These are phyloP conservation scores for Buxus sempervirens DNA, from an alignment of 164 flowering plant genomes.

Conservation along the genomic window DNA sequence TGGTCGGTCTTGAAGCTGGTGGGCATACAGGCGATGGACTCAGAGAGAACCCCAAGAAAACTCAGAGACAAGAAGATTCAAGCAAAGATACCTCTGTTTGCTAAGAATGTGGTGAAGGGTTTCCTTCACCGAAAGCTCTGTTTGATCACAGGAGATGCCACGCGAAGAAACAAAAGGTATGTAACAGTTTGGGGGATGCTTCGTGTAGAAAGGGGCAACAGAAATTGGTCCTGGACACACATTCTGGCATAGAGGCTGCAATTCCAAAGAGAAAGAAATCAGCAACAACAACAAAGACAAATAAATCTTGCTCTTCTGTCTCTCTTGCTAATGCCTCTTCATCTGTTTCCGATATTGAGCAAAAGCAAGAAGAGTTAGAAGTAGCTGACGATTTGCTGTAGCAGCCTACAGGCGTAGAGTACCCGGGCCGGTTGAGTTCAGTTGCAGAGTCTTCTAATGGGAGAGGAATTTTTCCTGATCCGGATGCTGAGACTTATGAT, in stretches of 20 bases:
- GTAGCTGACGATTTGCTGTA: conserved; percentile 77
- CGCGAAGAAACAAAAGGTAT: conserved; percentile 39
- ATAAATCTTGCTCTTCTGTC: conserved; percentile 24
- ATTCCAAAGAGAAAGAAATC: conserved; percentile 32
- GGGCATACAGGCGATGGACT: not conserved
- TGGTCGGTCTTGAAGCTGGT: not conserved
- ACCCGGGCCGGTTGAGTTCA: conserved; percentile 36
- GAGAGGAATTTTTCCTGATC: conserved; percentile 23
- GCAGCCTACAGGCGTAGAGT: conserved; percentile 65
- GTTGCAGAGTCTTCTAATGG: conserved; percentile 64
- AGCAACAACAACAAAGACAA: conserved; percentile 31
- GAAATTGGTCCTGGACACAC: conserved; percentile 40
- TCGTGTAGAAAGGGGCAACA: conserved; percentile 31
- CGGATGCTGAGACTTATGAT: conserved; percentile 14
- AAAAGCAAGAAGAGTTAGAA: conserved; percentile 72
- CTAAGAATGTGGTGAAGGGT: conserved; percentile 66
- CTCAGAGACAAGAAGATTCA: not conserved
- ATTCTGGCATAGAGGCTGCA: conserved; percentile 53
- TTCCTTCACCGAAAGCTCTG: conserved; percentile 73
- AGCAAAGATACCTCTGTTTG: not conserved
- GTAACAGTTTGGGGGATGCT: conserved; percentile 26
- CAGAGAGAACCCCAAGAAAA: conserved; percentile 4
- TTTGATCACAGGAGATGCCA: conserved; percentile 89
- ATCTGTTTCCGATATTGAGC: conserved; percentile 58
- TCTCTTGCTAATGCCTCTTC: conserved; percentile 38